phyloP scores from a whole-genome alignment of 1,284 basidiomycete genomes.

The Moesziomyces antarcticus region DNA sequence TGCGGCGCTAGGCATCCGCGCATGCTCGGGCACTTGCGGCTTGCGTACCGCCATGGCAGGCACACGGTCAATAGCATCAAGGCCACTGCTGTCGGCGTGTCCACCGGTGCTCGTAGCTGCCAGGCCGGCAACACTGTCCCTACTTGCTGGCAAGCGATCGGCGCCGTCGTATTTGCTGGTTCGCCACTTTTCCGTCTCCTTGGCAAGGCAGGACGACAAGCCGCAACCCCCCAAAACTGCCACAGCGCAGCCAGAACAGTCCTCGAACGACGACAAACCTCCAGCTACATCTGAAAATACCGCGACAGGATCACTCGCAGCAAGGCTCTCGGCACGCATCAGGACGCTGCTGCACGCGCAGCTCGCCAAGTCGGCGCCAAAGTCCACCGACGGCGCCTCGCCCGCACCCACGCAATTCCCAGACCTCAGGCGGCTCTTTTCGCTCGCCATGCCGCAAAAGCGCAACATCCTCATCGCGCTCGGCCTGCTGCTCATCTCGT shows the following conservation, averaged over 20 bases:
- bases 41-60: background rate
- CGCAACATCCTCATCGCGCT: conserved; percentile 57
- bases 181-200: background rate
- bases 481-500: conserved; percentile 67
- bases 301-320: conserved; percentile 13
- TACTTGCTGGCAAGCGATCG: background rate
- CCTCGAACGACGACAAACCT: background rate
- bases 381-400: conserved; percentile 37
- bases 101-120: no score
- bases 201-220: background rate
- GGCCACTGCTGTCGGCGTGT: background rate
- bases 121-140: background rate
- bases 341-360: conserved; percentile 30
- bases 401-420: conserved; percentile 55
- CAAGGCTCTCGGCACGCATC: conserved; percentile 21
- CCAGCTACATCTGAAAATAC: background rate
- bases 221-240: background rate
- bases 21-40: no score
- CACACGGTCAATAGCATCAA: background rate
- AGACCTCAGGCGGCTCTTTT: conserved; percentile 57
- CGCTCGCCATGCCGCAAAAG: conserved; percentile 63
- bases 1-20: background rate
- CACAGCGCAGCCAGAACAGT: background rate
- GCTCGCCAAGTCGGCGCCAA: conserved; percentile 39
- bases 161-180: background rate